Base-by-base conservation (phyloP, 805 yeast species). In the Myxozyma sirexii region DNA sequence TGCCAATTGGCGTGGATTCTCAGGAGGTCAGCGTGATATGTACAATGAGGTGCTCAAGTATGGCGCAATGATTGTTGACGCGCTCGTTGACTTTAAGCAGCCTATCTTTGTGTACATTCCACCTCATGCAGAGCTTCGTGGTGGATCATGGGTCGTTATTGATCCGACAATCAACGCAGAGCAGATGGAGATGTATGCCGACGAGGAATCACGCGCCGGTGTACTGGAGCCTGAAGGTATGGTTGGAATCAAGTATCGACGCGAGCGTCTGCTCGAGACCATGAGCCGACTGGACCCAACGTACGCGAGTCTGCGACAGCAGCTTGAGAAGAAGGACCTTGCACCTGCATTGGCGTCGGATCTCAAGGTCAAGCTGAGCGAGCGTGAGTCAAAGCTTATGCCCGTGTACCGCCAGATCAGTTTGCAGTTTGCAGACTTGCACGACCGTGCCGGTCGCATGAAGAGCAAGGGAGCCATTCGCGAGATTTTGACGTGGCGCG, bases 21-120 rank as follows among this genome's bases (percentile, higher is more conserved):
- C 97, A 68, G 99, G 99, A 81, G 99, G 99, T 75, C 99, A 94
- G 81, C 89, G 97, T 74, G 99, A 94, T 77, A 94, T 94, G 99
- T 96, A 88, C 82, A 90, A 92, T 71, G 99, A 94, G 79, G 96
- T 94, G 45, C 85, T 94, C 79, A 94, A 94, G 77, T 94, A 89
- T 74, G 99, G 99, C 74, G 85, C 98, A 2, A 90, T 82, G 76
- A 94, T 94, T 77, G 99, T 94, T 66, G 99, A 94, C 74, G 97
- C 99, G 13, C 82, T 94, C 63, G 96, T 90, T 67, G 97, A 86
- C 70, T 94, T 86, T 83, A 90, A 90, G 75, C 99, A 94, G 77
- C 99, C 99, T 61, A 88, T 94, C 67, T 87, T 94, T 78, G 90
- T 94, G 26, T 94, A 94, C 77, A 93, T 94, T 75, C 99, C 99